A percentile compares a stretch with the other conserved stretches of the same genome.
Evolutionary conservation across 768 basidiomycete species (phyloP).

Genomic region (Russula vinacea): DNA sequence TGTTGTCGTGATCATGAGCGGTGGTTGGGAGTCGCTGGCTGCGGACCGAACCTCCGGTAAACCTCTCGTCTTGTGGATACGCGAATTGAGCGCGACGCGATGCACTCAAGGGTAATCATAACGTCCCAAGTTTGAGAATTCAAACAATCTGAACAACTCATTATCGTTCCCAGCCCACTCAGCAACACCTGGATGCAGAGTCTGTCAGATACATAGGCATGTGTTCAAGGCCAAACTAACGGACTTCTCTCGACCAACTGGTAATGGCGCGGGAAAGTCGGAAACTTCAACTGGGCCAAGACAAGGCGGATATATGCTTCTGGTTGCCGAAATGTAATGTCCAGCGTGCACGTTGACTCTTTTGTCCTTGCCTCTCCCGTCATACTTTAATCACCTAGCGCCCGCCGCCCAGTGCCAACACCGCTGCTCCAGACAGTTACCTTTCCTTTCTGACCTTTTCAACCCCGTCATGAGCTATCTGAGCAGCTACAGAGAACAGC

Average conservation of each 20-base stretch:
- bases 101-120: not conserved
- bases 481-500: constrained; percentile 22
- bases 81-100: not conserved
- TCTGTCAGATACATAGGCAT: not conserved
- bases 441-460: constrained; percentile 2
- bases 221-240: not conserved
- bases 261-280: not conserved
- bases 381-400: not conserved
- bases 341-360: not conserved
- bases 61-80: not conserved
- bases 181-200: not conserved
- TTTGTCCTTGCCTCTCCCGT: not conserved
- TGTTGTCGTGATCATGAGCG: not conserved
- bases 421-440: not conserved
- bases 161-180: not conserved
- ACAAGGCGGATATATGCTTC: constrained; percentile 1
- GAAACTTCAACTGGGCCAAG: not conserved
- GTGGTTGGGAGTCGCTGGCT: not conserved
- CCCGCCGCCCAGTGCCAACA: not conserved
- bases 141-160: not conserved
- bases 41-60: not conserved
- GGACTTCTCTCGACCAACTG: not conserved
- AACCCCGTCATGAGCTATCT: constrained; percentile 19
- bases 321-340: constrained; percentile 5
- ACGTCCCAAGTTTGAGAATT: not conserved